Conservation (phyloP, 2,329 filamentous ascomycete genomes). For the Drechmeria coniospora region DNA sequence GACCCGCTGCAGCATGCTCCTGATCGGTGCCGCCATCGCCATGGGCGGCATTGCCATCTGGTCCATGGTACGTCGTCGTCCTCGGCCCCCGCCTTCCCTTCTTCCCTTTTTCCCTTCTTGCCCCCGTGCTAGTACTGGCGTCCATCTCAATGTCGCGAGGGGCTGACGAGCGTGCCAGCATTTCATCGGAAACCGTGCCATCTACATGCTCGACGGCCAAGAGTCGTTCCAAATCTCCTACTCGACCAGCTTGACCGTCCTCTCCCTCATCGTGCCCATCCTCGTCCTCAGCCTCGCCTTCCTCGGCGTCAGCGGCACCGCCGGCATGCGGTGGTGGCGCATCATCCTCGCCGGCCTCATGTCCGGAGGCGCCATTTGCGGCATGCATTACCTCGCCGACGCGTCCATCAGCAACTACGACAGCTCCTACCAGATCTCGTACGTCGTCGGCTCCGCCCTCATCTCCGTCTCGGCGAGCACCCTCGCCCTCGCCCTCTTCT, state of each 20-base stretch:
- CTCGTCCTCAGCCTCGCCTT: constrained; percentile 61
- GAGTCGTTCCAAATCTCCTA: constrained; percentile 55
- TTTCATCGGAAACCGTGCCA: constrained; percentile 62
- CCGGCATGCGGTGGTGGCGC: constrained; percentile 38
- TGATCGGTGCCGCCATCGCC: constrained; percentile 47
- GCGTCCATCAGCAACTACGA: constrained; percentile 63
- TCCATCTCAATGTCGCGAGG: background rate
- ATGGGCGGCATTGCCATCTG: constrained; percentile 65
- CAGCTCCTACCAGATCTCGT: constrained; percentile 40
- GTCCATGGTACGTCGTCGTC: constrained; percentile 44
- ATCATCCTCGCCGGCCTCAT: constrained; percentile 48
- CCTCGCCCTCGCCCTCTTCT: constrained; percentile 57
- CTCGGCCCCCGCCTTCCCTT: no score
- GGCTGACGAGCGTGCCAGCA: constrained; percentile 1
- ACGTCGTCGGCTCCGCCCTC: constrained; percentile 50
- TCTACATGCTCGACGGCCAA: constrained; percentile 49
- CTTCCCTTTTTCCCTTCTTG: no score
- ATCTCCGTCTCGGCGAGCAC: constrained; percentile 60
- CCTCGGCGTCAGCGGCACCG: constrained; percentile 46
- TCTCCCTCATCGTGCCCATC: constrained; percentile 68
- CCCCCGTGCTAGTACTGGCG: background rate
- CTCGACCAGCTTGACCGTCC: constrained; percentile 50
- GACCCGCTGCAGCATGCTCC: constrained; percentile 33
- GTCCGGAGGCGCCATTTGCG: constrained; percentile 61
- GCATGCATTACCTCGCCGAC: constrained; percentile 77